phyloP scores from a whole-genome alignment of 1,139 yeast species.

The Blastobotrys buckinghamii region DNA sequence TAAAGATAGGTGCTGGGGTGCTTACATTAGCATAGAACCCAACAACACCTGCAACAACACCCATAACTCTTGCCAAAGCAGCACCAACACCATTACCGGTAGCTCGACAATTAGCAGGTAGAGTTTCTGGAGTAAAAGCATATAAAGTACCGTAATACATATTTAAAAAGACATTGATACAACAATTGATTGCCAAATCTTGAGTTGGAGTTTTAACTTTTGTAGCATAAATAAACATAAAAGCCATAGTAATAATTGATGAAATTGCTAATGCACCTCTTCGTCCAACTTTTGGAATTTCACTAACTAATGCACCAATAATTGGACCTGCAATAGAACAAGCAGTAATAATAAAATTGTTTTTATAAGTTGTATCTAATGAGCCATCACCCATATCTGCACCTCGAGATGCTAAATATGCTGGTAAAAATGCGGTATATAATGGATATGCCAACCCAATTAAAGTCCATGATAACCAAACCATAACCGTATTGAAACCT shows the following conservation, averaged over 20 bases:
- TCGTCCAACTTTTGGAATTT: conserved; percentile 38
- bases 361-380: conserved; percentile 43
- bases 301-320: conserved; percentile 38
- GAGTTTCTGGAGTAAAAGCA: conserved; percentile 52
- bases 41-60: conserved; percentile 48
- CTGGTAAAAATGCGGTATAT: conserved; percentile 47
- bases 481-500: conserved; percentile 38
- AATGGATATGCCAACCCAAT: conserved; percentile 50
- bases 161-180: conserved; percentile 46
- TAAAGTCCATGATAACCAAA: conserved; percentile 45
- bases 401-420: conserved; percentile 44
- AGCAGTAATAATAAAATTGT: conserved; percentile 46
- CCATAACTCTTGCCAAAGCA: conserved; percentile 43
- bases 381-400: conserved; percentile 38
- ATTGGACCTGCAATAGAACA: conserved; percentile 53
- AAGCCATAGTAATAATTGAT: conserved; percentile 48
- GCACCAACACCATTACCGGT: conserved; percentile 52
- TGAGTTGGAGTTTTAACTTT: conserved; percentile 44
- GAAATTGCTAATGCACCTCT: conserved; percentile 54
- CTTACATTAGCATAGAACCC: conserved; percentile 42
- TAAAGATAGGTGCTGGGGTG: conserved; percentile 50
- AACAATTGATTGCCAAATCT: conserved; percentile 49
- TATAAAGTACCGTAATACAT: conserved; percentile 51
- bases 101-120: conserved; percentile 42
- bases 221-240: conserved; percentile 51